A percentile compares a stretch with the other conserved stretches of the same genome.
phyloP scores from a whole-genome alignment of 2,329 filamentous ascomycete species.

The Eutypella sp. region DNA sequence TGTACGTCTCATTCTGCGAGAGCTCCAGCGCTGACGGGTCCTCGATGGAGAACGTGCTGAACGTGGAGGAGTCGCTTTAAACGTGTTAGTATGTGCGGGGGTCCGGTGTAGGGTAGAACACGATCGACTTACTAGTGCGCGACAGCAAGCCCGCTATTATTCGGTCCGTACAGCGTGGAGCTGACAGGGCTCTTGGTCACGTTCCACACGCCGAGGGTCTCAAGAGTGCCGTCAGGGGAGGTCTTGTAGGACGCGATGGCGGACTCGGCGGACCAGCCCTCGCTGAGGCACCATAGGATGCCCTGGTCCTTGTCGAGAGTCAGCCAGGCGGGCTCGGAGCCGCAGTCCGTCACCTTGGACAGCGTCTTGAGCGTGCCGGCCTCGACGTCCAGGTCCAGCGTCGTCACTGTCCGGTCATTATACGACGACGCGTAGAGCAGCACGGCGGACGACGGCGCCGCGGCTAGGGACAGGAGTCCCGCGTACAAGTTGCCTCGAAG shows the following conservation, averaged over 20 bases:
- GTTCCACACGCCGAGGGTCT: constrained; percentile 28
- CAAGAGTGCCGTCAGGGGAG: constrained; percentile 43
- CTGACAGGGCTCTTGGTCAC: constrained; percentile 24
- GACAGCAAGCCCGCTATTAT: constrained; percentile 22
- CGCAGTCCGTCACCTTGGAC: constrained; percentile 43
- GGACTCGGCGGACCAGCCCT: constrained; percentile 33
- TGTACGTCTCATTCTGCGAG: constrained; percentile 35
- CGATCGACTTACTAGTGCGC: constrained; percentile 25
- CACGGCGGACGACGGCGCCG: constrained; percentile 29
- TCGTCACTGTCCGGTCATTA: constrained; percentile 39
- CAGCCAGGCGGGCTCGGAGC: constrained; percentile 54
- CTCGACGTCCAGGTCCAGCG: constrained; percentile 35
- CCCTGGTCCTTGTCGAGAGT: constrained; percentile 46
- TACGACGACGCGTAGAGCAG: constrained; percentile 47
- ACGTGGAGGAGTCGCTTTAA: constrained; percentile 25
- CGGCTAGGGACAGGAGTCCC: constrained; percentile 19
- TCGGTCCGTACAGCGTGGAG: constrained; percentile 23
- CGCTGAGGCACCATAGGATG: constrained; percentile 56
- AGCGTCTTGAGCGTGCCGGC: constrained; percentile 35
- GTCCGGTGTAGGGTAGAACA: background rate
- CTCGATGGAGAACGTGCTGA: constrained; percentile 41
- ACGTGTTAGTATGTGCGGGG: constrained; percentile 1
- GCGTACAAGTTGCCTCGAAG: constrained; percentile 16
- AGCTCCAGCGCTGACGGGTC: constrained; percentile 30
- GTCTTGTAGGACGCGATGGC: constrained; percentile 27